Base-by-base conservation (phyloP, 768 basidiomycete species). In the Tulasnella sp. region DNA sequence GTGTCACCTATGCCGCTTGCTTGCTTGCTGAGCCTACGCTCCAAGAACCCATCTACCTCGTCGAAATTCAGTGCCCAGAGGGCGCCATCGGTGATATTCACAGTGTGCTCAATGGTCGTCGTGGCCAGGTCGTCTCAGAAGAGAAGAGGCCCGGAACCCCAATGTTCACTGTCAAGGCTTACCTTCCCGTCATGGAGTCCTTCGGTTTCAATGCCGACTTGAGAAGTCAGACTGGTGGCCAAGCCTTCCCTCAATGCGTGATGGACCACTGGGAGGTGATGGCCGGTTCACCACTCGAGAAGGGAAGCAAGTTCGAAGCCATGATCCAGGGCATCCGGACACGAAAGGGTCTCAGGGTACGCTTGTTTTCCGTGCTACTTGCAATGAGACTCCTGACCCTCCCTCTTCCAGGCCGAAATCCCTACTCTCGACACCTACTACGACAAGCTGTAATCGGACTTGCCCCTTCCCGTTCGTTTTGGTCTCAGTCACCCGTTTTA, bases 141-240 rank as follows among this genome's bases (percentile, higher is more conserved):
- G 97, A 98, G 87, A 98, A 99, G 87, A 89, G 97, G 84, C 89
- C 92, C 4, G 97, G 98, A 88, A 99, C 98, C 24, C 98, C 98
- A 81, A 98, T 98, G 96, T 97, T 97, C 92, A 99, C 93, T 72
- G 93, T 99, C 87, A 99, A 98, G 91, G 96, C 96, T 36, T 96
- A 95, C 89, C 89, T 96, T 56, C 95, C 96, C 83, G 94, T 96
- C 85, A 88, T 89, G 85, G 94, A 95, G 87, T 96, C 94, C 21
- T 97, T 98, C 88, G 97, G 97, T 83, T 99, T 99, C 93, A 99
- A 96, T 87, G 95, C 93, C 83, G 96, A 94, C 83, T 92, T 99
- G 78, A 94, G 97, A 82, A 91, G 91, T 85, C 92, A 93, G 74
- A 99, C 98, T 58, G 91, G 90, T 84, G 98, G 98, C 75, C 97